These are phyloP conservation scores for Mentha longifolia DNA, from an alignment of 257 asterid genomes.

Conservation along the genomic window DNA sequence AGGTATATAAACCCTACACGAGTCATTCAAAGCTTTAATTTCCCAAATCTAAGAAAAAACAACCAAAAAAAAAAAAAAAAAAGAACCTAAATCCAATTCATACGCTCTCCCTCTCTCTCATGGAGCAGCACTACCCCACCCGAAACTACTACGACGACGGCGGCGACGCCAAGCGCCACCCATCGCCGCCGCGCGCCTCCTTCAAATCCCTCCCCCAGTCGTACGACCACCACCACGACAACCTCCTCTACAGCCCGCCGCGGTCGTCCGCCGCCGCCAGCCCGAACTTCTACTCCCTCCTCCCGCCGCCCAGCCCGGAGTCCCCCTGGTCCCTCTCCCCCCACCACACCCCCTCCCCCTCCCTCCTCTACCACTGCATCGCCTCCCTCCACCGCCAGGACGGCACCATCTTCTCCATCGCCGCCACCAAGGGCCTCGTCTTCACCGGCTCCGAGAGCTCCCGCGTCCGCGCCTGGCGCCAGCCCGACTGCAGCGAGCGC, in stretches of 20 bases:
- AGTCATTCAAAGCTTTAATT: too few species aligned
- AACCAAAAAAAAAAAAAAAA: too few species aligned
- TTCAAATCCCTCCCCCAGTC: conserved; percentile 41
- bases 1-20: too few species aligned
- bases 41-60: not conserved
- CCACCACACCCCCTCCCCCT: conserved; percentile 75
- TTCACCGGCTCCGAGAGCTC: conserved; percentile 80
- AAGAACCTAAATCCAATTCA: not conserved
- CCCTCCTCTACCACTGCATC: conserved; percentile 84
- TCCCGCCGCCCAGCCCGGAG: conserved; percentile 68
- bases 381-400: conserved; percentile 91
- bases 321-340: conserved; percentile 97
- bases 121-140: conserved; percentile 50
- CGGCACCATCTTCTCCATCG: conserved; percentile 71
- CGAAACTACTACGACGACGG: conserved; percentile 47
- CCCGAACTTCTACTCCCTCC: conserved; percentile 42
- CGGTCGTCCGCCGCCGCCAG: conserved; percentile 47
- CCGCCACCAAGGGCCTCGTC: conserved; percentile 63
- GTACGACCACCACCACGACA: conserved; percentile 50
- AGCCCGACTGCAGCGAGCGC: conserved; percentile 79
- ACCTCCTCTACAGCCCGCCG: conserved; percentile 65
- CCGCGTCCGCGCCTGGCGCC: conserved; percentile 84
- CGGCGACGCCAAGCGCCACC: conserved; percentile 32
- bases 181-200: conserved; percentile 54
- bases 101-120: conserved; percentile 7